Conservation (phyloP, 1,284 basidiomycete species). For the Apiotrichum domesticum region DNA sequence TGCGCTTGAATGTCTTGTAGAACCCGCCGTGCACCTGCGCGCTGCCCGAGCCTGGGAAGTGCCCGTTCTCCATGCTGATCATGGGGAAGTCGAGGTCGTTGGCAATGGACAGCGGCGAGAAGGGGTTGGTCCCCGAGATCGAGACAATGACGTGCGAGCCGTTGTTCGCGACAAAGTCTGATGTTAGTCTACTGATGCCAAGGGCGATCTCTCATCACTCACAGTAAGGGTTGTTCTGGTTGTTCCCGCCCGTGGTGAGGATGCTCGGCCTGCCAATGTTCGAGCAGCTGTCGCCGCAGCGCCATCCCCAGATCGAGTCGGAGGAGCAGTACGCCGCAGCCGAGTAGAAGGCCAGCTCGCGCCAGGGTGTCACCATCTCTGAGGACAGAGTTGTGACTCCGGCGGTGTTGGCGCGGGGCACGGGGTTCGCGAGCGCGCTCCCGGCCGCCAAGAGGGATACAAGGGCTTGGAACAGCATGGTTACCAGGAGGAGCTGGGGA, state of each 20-base stretch:
- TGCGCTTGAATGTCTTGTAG: slow-evolving; percentile 20
- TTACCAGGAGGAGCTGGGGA: too few relatives aligned
- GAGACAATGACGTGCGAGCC: slow-evolving; percentile 14
- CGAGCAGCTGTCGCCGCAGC: not conserved
- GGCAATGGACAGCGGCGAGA: slow-evolving; percentile 9
- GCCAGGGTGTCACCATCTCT: not conserved
- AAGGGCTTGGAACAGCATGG: too few relatives aligned
- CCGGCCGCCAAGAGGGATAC: not conserved
- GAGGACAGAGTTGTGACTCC: not conserved
- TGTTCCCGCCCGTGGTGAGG: slow-evolving; percentile 1
- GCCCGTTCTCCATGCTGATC: not conserved
- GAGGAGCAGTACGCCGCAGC: slow-evolving; percentile 1
- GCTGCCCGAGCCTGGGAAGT: slow-evolving; percentile 17
- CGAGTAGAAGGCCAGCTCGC: not conserved
- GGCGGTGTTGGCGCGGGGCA: not conserved
- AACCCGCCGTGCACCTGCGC: slow-evolving; percentile 22
- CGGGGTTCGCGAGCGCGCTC: not conserved
- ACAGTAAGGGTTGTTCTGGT: slow-evolving; percentile 2
- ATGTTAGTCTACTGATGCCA: not conserved
- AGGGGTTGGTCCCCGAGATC: slow-evolving; percentile 22
- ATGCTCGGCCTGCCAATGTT: not conserved
- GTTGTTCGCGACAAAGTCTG: slow-evolving; percentile 11
- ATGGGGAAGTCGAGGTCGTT: slow-evolving; percentile 20
- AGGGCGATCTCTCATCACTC: not conserved
- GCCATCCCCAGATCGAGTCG: not conserved